Conservation (phyloP, 331 rosid genomes). For the Quercus phellos region DNA sequence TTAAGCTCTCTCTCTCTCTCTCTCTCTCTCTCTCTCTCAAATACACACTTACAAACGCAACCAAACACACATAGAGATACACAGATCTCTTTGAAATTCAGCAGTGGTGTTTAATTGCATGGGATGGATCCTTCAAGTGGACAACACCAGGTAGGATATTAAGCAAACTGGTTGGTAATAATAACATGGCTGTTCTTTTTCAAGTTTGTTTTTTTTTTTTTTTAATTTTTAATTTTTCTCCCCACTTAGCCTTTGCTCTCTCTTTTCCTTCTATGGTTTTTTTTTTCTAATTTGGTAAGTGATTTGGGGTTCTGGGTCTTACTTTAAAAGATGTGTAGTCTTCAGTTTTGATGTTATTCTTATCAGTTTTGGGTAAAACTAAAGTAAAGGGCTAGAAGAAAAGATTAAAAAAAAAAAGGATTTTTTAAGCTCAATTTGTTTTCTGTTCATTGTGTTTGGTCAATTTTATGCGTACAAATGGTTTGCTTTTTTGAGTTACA, state of each 20-base stretch:
- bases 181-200: not conserved
- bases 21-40: not conserved
- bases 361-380: not conserved
- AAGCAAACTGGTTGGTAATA: too few species aligned
- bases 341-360: not conserved
- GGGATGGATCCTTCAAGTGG: conserved; percentile 84
- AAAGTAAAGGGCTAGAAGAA: not conserved
- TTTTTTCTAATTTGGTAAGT: not conserved
- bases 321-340: not conserved
- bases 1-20: not conserved
- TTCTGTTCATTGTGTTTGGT: not conserved
- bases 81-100: conserved; percentile 6
- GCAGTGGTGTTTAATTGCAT: conserved; percentile 10
- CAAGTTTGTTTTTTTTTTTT: not conserved
- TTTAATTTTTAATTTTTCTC: too few species aligned
- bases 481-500: not conserved
- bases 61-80: not conserved
- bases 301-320: conserved; percentile 7
- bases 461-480: not conserved
- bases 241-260: not conserved
- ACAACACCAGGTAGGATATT: conserved; percentile 63
- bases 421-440: not conserved
- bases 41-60: not conserved
- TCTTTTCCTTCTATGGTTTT: not conserved
- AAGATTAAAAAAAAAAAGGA: not conserved